A percentile compares a stretch with the other conserved stretches of the same genome.
Conservation (phyloP, 306 rosid species). For the Gastrolobium villosum region DNA sequence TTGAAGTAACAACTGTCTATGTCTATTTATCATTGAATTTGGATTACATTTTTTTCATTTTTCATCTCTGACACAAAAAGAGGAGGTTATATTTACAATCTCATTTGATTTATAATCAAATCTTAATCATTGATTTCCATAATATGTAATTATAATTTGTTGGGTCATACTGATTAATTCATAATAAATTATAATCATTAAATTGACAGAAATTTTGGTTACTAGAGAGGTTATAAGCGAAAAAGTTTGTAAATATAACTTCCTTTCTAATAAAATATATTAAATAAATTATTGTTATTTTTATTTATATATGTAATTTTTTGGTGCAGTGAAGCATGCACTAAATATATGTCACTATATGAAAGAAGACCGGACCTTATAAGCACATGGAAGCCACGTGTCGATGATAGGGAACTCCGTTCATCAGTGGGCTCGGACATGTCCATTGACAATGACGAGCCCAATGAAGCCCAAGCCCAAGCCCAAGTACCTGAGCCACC, state of each 20-base stretch:
- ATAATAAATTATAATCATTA: no score
- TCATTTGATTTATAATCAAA: no score
- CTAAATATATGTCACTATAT: constrained; percentile 64
- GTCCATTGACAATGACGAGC: constrained; percentile 91
- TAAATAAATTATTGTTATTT: not conserved
- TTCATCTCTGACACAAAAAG: not conserved
- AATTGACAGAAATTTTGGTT: no score
- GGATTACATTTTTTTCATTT: not conserved
- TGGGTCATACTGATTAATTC: no score
- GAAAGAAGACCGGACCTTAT: constrained; percentile 79
- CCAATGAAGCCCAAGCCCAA: constrained; percentile 46
- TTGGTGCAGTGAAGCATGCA: constrained; percentile 83
- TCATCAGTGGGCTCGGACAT: constrained; percentile 90
- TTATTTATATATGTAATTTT: not conserved
- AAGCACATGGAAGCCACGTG: constrained; percentile 66
- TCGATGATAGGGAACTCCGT: constrained; percentile 67
- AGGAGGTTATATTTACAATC: no score
- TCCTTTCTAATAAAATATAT: not conserved
- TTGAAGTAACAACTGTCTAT: constrained; percentile 57
- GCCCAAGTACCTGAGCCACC: constrained; percentile 16
- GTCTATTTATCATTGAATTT: not conserved
- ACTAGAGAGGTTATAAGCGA: no score
- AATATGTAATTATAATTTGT: no score
- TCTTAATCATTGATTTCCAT: no score
- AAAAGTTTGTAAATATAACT: no score